A percentile compares a stretch with the other conserved stretches of the same genome.
These are phyloP conservation scores for Monosporascus sp. DNA, from an alignment of 2,329 filamentous ascomycete species.

Conservation along the genomic window DNA sequence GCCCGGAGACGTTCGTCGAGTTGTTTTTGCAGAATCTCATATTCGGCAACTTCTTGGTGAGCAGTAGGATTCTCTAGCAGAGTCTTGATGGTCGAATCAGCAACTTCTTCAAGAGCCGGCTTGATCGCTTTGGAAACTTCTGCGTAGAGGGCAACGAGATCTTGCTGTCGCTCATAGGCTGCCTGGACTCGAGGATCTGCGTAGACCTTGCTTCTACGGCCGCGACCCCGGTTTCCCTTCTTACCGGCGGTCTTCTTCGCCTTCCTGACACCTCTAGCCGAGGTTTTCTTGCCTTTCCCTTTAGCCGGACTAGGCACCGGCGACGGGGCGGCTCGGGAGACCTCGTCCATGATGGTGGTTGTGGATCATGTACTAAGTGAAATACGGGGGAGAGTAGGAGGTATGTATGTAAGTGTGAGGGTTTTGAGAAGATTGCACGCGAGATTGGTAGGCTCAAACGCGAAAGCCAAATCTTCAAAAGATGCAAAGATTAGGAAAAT, in stretches of 20 bases:
- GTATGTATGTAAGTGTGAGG: background rate
- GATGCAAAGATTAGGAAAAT: background rate
- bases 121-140: constrained; percentile 58
- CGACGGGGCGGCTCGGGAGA: constrained; percentile 19
- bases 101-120: constrained; percentile 59
- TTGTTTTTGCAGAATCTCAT: constrained; percentile 42
- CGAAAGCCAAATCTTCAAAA: background rate
- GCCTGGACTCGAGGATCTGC: constrained; percentile 49
- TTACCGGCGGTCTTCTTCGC: constrained; percentile 18
- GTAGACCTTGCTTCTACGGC: constrained; percentile 49
- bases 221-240: constrained; percentile 27
- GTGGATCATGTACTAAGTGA: constrained; percentile 12
- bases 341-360: constrained; percentile 22
- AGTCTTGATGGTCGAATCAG: constrained; percentile 52
- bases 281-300: constrained; percentile 18
- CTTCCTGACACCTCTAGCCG: constrained; percentile 18
- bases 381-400: background rate
- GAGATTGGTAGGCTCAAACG: background rate
- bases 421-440: background rate
- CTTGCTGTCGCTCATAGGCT: constrained; percentile 57
- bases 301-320: constrained; percentile 27
- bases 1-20: constrained; percentile 40
- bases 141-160: constrained; percentile 61
- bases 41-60: constrained; percentile 49
- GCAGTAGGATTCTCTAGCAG: constrained; percentile 48